Conservation (phyloP, 2,329 filamentous ascomycete species). For the Pseudogymnoascus sp. region DNA sequence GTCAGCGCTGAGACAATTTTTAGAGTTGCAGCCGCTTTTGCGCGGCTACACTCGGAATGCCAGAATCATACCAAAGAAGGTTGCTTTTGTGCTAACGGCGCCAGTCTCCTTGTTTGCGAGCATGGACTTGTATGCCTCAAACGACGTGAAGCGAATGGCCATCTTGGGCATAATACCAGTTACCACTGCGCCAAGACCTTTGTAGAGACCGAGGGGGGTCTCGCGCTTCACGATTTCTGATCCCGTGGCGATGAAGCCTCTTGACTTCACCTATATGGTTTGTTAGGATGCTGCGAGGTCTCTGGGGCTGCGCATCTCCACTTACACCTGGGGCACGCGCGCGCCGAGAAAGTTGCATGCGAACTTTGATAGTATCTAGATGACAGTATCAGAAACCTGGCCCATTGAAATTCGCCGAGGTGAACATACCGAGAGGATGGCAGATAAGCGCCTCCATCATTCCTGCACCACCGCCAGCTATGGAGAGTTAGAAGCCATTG, state of each 20-base stretch:
- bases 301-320: conserved; percentile 17
- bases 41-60: not conserved
- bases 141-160: conserved; percentile 97
- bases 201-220: conserved; percentile 90
- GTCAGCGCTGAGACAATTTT: conserved; percentile 24
- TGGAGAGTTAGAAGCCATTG: conserved; percentile 13
- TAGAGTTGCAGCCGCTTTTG: not conserved
- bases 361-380: conserved; percentile 92
- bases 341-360: conserved; percentile 94
- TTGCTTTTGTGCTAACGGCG: conserved; percentile 61
- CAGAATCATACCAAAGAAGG: conserved; percentile 55
- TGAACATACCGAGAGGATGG: conserved; percentile 73
- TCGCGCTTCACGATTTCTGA: conserved; percentile 81
- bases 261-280: conserved; percentile 53
- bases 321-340: conserved; percentile 71
- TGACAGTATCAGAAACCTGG: conserved; percentile 17
- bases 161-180: conserved; percentile 98
- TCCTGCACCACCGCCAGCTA: conserved; percentile 91
- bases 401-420: not conserved
- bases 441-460: conserved; percentile 99
- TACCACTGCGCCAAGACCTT: conserved; percentile 92
- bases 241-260: conserved; percentile 84
- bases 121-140: conserved; percentile 87
- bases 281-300: not conserved
- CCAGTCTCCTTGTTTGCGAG: conserved; percentile 65